Evolutionary conservation across 75 land plant species (phyloP).

Genomic region (Larix kaempferi): DNA sequence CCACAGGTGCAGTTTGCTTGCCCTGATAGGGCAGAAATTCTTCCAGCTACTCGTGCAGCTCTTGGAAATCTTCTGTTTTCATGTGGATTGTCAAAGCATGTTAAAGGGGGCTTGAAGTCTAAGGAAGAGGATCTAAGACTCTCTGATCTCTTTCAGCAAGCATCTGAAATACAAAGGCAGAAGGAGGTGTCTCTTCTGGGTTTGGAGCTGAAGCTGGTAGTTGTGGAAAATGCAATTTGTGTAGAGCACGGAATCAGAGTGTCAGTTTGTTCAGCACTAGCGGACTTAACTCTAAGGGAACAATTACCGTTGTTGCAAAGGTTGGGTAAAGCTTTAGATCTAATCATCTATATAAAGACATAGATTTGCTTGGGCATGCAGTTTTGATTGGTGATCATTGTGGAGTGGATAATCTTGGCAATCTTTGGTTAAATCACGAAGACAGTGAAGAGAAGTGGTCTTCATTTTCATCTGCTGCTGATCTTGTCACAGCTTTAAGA

Average conservation of each 20-base stretch:
- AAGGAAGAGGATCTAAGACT: conserved; percentile 22
- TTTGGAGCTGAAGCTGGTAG: conserved; percentile 24
- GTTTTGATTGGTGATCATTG: no score
- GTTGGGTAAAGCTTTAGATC: conserved; percentile 24
- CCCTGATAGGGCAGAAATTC: conserved; percentile 12
- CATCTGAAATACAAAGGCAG: conserved; percentile 34
- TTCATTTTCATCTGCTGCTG: conserved; percentile 19
- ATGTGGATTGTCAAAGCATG: conserved; percentile 21
- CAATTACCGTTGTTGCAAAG: conserved; percentile 27
- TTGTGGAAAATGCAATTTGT: conserved; percentile 33
- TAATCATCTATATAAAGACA: conserved; percentile 16
- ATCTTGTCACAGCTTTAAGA: conserved; percentile 17
- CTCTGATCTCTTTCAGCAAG: conserved; percentile 36
- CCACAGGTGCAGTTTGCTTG: conserved; percentile 24
- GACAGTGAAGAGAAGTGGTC: conserved; percentile 25
- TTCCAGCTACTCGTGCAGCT: conserved; percentile 26
- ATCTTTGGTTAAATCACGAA: conserved; percentile 28
- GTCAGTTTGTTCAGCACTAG: conserved; percentile 19
- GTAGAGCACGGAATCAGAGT: conserved; percentile 37
- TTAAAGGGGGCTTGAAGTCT: conserved; percentile 13
- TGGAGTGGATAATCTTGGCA: conserved; percentile 41
- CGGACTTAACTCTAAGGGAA: conserved; percentile 8
- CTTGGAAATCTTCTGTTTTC: conserved; percentile 26
- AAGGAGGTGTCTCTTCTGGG: conserved; percentile 24
- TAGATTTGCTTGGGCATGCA: conserved; percentile 20